Conservation (phyloP, 2,329 filamentous ascomycete genomes). For the Neofusicoccum cordaticola region DNA sequence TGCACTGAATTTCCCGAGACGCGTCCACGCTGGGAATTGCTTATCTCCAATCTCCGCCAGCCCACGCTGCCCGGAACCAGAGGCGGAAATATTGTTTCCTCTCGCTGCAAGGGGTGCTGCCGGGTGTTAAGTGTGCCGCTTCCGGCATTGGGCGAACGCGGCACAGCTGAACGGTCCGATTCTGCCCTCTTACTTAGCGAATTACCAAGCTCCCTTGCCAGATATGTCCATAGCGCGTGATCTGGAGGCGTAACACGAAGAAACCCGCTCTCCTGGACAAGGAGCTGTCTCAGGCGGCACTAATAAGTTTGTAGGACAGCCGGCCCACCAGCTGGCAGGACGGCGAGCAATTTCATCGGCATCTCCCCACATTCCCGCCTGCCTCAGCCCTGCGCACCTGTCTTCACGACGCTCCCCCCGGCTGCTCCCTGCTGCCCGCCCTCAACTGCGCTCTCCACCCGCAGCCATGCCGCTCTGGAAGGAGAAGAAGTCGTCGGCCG, state of each 20-base stretch:
- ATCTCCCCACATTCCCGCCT: background rate
- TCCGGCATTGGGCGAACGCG: background rate
- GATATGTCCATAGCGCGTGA: background rate
- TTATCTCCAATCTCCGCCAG: no score
- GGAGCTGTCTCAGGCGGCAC: background rate
- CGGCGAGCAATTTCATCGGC: background rate
- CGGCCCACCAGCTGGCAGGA: background rate
- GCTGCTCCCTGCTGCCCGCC: background rate
- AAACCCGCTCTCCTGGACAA: background rate
- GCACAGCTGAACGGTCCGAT: background rate
- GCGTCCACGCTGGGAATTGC: no score
- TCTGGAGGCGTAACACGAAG: background rate
- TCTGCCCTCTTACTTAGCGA: background rate
- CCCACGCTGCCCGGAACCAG: no score
- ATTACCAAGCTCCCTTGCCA: background rate
- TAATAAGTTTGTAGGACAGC: background rate
- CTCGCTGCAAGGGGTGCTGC: background rate
- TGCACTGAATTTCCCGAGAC: no score
- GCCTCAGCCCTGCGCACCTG: background rate
- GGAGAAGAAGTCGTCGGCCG: background rate
- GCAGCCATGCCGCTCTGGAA: background rate
- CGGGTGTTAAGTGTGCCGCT: background rate
- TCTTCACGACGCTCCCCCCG: background rate
- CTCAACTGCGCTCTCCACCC: background rate
- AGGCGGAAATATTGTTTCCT: background rate